Conservation (phyloP, 2,329 filamentous ascomycete species). For the Neofusicoccum ribis region DNA sequence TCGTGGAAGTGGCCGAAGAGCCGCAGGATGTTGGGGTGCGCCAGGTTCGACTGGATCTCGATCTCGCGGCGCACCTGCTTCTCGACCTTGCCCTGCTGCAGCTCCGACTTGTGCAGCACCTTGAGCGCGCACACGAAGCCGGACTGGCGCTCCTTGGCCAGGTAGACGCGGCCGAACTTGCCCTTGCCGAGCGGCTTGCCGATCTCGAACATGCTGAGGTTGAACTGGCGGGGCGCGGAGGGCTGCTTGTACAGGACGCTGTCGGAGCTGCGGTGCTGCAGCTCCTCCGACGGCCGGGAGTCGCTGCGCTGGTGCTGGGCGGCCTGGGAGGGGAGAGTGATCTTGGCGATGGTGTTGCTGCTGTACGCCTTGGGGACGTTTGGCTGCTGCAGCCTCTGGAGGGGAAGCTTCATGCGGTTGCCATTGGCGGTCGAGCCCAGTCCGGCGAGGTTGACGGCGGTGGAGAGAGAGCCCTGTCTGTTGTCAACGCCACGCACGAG, state of each 20-base stretch:
- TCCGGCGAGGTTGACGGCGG: conserved; percentile 49
- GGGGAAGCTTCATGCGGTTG: conserved; percentile 68
- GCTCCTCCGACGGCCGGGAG: conserved; percentile 37
- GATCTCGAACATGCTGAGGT: conserved; percentile 93
- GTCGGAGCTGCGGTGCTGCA: conserved; percentile 38
- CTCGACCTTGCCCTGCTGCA: conserved; percentile 78
- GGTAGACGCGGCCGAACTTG: conserved; percentile 84
- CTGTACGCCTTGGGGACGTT: conserved; percentile 55
- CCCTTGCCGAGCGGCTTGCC: conserved; percentile 82
- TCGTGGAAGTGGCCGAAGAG: conserved; percentile 89
- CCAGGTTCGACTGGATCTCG: conserved; percentile 84
- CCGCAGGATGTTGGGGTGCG: conserved; percentile 81
- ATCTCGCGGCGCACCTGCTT: conserved; percentile 87
- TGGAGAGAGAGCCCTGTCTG: conserved; percentile 48
- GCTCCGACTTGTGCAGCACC: conserved; percentile 80
- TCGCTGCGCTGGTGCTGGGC: conserved; percentile 49
- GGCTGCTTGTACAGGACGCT: conserved; percentile 44
- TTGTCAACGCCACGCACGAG: not conserved
- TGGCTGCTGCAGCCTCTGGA: conserved; percentile 84
- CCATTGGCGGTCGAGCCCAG: conserved; percentile 45
- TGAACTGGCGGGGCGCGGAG: conserved; percentile 59
- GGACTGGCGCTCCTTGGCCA: conserved; percentile 74
- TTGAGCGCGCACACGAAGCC: conserved; percentile 86
- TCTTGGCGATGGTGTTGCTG: conserved; percentile 54
- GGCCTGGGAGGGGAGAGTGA: conserved; percentile 67